A percentile compares a stretch with the other conserved stretches of the same genome.
Conservation (phyloP, 495 filamentous ascomycete species). For the Halenospora varia region DNA sequence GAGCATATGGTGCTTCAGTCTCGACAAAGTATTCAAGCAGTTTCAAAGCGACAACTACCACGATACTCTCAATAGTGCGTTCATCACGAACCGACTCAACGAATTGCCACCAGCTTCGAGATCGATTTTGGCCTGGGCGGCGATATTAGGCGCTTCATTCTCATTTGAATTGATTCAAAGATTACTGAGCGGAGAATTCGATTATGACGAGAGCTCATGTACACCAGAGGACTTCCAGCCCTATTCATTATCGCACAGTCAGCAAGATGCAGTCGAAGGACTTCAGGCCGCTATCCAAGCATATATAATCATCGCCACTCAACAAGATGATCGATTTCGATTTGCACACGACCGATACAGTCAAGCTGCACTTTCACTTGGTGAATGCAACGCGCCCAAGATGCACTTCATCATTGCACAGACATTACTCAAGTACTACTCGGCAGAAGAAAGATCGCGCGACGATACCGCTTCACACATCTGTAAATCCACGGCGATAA, state of each 20-base stretch:
- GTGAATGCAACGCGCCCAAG: slow-evolving; percentile 62
- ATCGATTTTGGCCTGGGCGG: slow-evolving; percentile 82
- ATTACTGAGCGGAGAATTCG: slow-evolving; percentile 65
- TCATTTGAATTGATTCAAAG: slow-evolving; percentile 77
- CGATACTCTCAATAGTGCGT: slow-evolving; percentile 72
- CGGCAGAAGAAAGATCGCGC: slow-evolving; percentile 48
- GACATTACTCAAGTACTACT: slow-evolving; percentile 66
- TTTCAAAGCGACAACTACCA: slow-evolving; percentile 69
- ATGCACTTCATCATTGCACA: slow-evolving; percentile 89
- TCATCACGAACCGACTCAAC: slow-evolving; percentile 69
- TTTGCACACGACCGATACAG: slow-evolving; percentile 84
- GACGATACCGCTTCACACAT: slow-evolving; percentile 74
- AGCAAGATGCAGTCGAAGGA: slow-evolving; percentile 61
- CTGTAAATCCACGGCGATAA: slow-evolving; percentile 65
- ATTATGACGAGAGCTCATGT: slow-evolving; percentile 35
- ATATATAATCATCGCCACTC: slow-evolving; percentile 69
- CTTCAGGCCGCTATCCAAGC: slow-evolving; percentile 74
- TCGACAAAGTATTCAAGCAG: slow-evolving; percentile 77
- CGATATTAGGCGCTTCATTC: slow-evolving; percentile 73
- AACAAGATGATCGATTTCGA: slow-evolving; percentile 69
- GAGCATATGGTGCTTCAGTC: slow-evolving; percentile 74
- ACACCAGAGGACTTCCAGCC: not conserved
- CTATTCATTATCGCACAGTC: slow-evolving; percentile 20
- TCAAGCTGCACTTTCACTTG: slow-evolving; percentile 65
- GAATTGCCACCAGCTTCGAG: slow-evolving; percentile 69